phyloP scores from a whole-genome alignment of 2,329 filamentous ascomycete genomes.

The Venturia pyrina region DNA sequence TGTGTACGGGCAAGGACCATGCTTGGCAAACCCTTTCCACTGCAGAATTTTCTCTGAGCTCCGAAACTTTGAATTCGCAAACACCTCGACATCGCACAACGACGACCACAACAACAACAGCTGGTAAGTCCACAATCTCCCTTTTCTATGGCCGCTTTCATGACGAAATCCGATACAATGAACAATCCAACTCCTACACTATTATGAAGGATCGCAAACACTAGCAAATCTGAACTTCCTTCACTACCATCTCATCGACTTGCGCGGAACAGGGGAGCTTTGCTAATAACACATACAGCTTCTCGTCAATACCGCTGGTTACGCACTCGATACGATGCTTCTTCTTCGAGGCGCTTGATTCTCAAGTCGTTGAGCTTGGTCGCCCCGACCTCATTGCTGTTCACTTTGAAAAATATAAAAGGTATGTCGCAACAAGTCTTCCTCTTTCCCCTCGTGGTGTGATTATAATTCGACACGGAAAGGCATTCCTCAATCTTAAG shows the following conservation, averaged over 20 bases:
- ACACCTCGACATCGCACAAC: background rate
- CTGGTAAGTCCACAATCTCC: background rate
- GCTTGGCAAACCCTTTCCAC: background rate
- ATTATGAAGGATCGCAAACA: constrained; percentile 43
- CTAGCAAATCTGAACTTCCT: constrained; percentile 45
- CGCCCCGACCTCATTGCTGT: constrained; percentile 13
- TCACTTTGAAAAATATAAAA: constrained; percentile 23
- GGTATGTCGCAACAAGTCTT: constrained; percentile 26
- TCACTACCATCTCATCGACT: background rate
- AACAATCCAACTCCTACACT: constrained; percentile 52
- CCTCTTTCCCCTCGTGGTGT: constrained; percentile 30
- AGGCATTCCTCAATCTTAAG: constrained; percentile 62
- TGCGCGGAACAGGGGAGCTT: background rate
- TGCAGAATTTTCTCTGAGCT: background rate
- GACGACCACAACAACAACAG: background rate
- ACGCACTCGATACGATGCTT: background rate
- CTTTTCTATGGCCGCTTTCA: background rate
- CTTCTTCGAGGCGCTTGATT: background rate
- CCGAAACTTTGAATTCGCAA: background rate
- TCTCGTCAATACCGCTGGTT: background rate
- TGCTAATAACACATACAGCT: background rate
- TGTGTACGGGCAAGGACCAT: background rate
- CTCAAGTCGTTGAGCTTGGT: constrained; percentile 8
- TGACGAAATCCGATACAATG: constrained; percentile 7
- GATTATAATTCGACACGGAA: constrained; percentile 55